Evolutionary conservation across 2,329 filamentous ascomycete genomes (phyloP).

Genomic region (Huntiella abstrusa): DNA sequence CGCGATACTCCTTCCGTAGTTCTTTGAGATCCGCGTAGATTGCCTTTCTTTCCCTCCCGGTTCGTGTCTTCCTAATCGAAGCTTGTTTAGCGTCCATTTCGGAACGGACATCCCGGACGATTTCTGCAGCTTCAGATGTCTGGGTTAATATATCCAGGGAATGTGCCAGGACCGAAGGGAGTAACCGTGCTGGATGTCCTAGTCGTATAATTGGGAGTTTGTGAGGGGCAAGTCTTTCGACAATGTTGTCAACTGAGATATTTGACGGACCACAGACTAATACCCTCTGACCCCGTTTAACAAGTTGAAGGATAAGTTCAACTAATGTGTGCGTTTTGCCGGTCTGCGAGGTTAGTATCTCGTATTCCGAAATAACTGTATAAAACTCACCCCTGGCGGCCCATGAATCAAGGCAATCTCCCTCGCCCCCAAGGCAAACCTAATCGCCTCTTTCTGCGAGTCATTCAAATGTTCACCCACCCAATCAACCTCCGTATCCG

Average conservation of each 20-base stretch:
- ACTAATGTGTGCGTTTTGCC: constrained; percentile 95
- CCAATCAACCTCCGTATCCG: constrained; percentile 29
- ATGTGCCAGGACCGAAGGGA: constrained; percentile 74
- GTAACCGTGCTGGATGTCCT: constrained; percentile 76
- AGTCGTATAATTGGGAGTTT: constrained; percentile 76
- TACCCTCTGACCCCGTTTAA: constrained; percentile 53
- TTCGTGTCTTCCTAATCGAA: constrained; percentile 71
- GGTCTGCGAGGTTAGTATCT: constrained; percentile 30
- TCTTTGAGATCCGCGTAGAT: constrained; percentile 77
- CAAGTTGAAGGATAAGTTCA: constrained; percentile 80
- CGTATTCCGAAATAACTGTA: not conserved
- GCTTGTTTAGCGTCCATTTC: constrained; percentile 90
- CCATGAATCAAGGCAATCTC: constrained; percentile 87
- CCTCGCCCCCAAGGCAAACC: constrained; percentile 65
- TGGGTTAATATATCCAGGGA: constrained; percentile 81
- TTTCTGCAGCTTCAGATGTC: constrained; percentile 72
- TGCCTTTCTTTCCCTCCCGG: constrained; percentile 55
- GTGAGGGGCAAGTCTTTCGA: constrained; percentile 71
- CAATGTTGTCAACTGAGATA: constrained; percentile 95
- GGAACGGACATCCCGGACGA: constrained; percentile 73
- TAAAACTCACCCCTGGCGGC: constrained; percentile 51
- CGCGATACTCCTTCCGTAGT: constrained; percentile 70
- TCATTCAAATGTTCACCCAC: constrained; percentile 43
- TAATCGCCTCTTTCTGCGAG: constrained; percentile 47
- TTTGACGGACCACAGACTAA: constrained; percentile 95